A percentile compares a stretch with the other conserved stretches of the same genome.
Conservation (phyloP, 805 yeast genomes). For the Hyphopichia homilentoma region DNA sequence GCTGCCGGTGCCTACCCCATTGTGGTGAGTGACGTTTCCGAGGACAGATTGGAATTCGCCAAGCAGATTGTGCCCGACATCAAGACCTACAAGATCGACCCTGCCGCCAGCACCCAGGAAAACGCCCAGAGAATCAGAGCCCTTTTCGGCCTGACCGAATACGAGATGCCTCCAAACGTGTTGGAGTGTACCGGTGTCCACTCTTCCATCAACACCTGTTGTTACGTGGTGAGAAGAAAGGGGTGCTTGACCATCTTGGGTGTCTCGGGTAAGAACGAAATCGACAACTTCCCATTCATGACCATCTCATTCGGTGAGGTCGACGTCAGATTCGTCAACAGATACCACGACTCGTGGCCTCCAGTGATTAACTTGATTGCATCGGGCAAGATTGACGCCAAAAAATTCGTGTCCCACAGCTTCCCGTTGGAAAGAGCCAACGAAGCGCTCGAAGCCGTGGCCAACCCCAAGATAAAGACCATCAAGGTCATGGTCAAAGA, state of each 20-base stretch:
- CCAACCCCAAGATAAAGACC: slow-evolving; percentile 3
- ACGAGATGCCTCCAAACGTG: slow-evolving; percentile 20
- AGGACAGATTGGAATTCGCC: slow-evolving; percentile 19
- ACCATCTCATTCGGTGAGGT: slow-evolving; percentile 50
- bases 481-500: slow-evolving; percentile 5
- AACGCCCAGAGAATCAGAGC: slow-evolving; percentile 36
- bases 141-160: slow-evolving; percentile 31
- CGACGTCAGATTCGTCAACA: slow-evolving; percentile 47
- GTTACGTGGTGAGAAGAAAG: slow-evolving; percentile 44
- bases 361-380: slow-evolving; percentile 47
- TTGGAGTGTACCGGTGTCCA: slow-evolving; percentile 57
- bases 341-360: slow-evolving; percentile 58
- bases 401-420: slow-evolving; percentile 46
- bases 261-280: slow-evolving; percentile 42
- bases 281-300: slow-evolving; percentile 52
- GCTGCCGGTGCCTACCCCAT: slow-evolving; percentile 19
- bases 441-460: slow-evolving; percentile 35
- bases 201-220: slow-evolving; percentile 43
- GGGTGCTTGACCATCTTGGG: slow-evolving; percentile 49
- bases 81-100: slow-evolving; percentile 40
- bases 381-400: slow-evolving; percentile 12
- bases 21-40: slow-evolving; percentile 20
- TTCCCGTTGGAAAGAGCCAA: slow-evolving; percentile 45
- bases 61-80: slow-evolving; percentile 34
- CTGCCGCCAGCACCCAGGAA: slow-evolving; percentile 24